phyloP scores from a whole-genome alignment of 768 basidiomycete genomes.

The Naematelia encephala region DNA sequence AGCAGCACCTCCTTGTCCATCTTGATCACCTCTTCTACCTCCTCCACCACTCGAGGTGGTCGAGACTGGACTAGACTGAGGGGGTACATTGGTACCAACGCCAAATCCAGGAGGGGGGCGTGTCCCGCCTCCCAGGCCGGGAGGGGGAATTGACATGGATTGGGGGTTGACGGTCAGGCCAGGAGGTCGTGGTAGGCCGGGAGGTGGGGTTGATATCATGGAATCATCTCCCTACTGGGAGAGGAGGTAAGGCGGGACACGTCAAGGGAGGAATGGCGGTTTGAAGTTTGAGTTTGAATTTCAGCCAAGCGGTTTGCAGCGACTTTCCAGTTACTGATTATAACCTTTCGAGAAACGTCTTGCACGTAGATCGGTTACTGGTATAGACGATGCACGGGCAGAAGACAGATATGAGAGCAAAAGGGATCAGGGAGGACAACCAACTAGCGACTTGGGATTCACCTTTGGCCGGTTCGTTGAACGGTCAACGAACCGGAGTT shows the following conservation, averaged over 20 bases:
- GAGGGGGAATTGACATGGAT: slow-evolving; percentile 44
- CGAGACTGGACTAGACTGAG: not conserved
- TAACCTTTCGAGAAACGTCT: no score
- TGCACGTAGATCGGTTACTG: no score
- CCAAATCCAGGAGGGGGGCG: slow-evolving; percentile 43
- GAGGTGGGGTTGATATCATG: slow-evolving; percentile 6
- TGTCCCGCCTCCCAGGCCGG: slow-evolving; percentile 44
- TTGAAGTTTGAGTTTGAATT: no score
- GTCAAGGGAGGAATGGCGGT: slow-evolving; percentile 11
- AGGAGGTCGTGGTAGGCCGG: not conserved
- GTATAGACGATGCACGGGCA: no score
- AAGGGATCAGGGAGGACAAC: no score
- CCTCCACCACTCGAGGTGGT: slow-evolving; percentile 2
- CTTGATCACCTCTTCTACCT: slow-evolving; percentile 12
- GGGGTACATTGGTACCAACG: slow-evolving; percentile 11
- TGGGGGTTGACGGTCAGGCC: slow-evolving; percentile 1
- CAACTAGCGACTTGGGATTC: no score
- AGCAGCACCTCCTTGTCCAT: slow-evolving; percentile 27
- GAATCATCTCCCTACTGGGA: slow-evolving; percentile 22
- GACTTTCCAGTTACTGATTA: no score
- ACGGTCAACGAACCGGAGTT: no score
- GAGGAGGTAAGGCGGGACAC: slow-evolving; percentile 11
- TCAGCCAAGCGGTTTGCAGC: no score
- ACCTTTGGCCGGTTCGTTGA: no score
- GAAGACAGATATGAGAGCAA: no score